Conservation (phyloP, 1,139 yeast genomes). For the Suhomyces kunorum region DNA sequence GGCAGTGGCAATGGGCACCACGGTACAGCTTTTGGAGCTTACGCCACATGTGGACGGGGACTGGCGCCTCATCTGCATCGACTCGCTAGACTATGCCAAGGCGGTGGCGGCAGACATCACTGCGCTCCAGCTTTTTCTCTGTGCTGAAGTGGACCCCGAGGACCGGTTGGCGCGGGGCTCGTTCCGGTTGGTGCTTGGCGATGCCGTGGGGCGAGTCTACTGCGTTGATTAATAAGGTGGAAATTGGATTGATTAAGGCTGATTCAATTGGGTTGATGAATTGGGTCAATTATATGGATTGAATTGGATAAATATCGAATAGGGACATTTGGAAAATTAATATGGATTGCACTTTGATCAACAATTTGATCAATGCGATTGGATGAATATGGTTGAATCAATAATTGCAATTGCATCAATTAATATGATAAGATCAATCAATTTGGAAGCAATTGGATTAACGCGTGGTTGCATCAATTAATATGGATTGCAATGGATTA, state of each 20-base stretch:
- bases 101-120: constrained; percentile 13
- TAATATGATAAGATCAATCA: no score
- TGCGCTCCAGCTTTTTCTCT: constrained; percentile 29
- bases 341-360: no score
- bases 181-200: constrained; percentile 39
- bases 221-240: constrained; percentile 2
- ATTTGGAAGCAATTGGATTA: no score
- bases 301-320: no score
- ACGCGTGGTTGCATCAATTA: no score
- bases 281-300: no score
- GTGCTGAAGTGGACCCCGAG: constrained; percentile 36
- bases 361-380: no score
- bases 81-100: constrained; percentile 20
- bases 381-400: no score
- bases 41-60: constrained; percentile 17
- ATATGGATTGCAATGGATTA: no score
- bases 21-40: constrained; percentile 31
- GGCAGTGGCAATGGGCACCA: constrained; percentile 27
- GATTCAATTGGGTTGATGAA: not conserved
- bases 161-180: constrained; percentile 39
- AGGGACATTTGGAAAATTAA: no score
- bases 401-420: no score
- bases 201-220: constrained; percentile 42
- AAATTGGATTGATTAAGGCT: not conserved
- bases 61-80: constrained; percentile 28